These are phyloP conservation scores for Termitomyces sp. DNA, from an alignment of 1,284 basidiomycete genomes.

Conservation along the genomic window DNA sequence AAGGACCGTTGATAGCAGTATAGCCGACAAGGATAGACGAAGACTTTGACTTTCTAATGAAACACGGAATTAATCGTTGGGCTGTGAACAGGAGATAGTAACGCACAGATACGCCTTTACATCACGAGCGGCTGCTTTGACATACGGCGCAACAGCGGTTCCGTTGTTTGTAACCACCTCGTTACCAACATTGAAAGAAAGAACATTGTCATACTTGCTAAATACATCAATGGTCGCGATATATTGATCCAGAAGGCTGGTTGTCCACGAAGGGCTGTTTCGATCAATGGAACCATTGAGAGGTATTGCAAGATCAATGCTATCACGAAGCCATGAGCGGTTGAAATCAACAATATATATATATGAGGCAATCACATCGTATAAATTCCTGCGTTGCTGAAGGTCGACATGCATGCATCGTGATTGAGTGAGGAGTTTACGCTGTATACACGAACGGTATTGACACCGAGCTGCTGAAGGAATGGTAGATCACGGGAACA, in stretches of 20 bases:
- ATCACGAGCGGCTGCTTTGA: constrained; percentile 91
- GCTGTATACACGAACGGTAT: constrained; percentile 79
- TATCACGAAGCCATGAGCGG: constrained; percentile 27
- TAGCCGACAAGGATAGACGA: constrained; percentile 78
- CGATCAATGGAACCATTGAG: constrained; percentile 86
- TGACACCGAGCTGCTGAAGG: constrained; percentile 66
- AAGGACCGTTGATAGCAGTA: constrained; percentile 75
- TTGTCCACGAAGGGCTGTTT: constrained; percentile 72
- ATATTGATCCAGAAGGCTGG: constrained; percentile 79
- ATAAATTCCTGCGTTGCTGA: constrained; percentile 82
- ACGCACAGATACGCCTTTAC: constrained; percentile 78
- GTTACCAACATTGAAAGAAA: constrained; percentile 86
- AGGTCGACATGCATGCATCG: constrained; percentile 77
- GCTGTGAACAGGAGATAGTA: constrained; percentile 4
- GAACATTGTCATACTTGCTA: constrained; percentile 77
- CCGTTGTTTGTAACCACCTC: constrained; percentile 70
- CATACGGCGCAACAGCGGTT: constrained; percentile 70
- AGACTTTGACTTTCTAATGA: constrained; percentile 55
- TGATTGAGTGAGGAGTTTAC: constrained; percentile 82
- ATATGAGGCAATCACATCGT: constrained; percentile 56
- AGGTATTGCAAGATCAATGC: constrained; percentile 81
- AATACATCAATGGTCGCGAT: constrained; percentile 75
- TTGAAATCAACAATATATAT: not conserved
- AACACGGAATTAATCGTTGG: constrained; percentile 1
- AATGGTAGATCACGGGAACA: constrained; percentile 80